These are phyloP conservation scores for Clonostachys solani DNA, from an alignment of 2,329 filamentous ascomycete species.

Conservation along the genomic window DNA sequence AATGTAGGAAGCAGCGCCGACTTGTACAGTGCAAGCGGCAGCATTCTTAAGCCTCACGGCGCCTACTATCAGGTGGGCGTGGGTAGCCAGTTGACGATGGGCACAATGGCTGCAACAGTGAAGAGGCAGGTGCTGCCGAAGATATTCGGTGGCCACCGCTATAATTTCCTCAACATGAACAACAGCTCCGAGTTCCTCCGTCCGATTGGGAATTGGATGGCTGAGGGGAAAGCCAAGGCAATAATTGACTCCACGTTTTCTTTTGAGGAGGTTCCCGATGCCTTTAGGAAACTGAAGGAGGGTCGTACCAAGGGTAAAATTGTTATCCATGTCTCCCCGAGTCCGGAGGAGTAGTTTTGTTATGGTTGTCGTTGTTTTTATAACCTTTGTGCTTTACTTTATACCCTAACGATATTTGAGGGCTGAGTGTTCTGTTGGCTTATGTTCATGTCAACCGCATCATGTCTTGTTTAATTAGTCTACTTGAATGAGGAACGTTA, in stretches of 20 bases:
- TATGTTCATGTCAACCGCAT: too few relatives aligned
- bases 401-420: too few relatives aligned
- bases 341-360: too few relatives aligned
- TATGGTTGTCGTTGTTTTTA: too few relatives aligned
- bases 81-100: slow-evolving; percentile 14
- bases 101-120: background rate
- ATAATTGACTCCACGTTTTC: slow-evolving; percentile 50
- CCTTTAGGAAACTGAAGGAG: slow-evolving; percentile 54
- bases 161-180: slow-evolving; percentile 30
- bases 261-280: slow-evolving; percentile 51
- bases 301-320: slow-evolving; percentile 59
- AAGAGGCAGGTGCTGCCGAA: slow-evolving; percentile 18
- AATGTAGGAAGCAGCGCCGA: slow-evolving; percentile 45
- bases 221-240: slow-evolving; percentile 51
- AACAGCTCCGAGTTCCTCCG: slow-evolving; percentile 38
- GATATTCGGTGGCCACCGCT: slow-evolving; percentile 34
- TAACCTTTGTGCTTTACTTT: too few relatives aligned
- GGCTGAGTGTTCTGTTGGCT: too few relatives aligned
- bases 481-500: too few relatives aligned
- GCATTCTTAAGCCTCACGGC: slow-evolving; percentile 43
- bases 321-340: slow-evolving; percentile 22
- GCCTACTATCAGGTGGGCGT: slow-evolving; percentile 48
- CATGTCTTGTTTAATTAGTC: too few relatives aligned
- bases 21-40: slow-evolving; percentile 46
- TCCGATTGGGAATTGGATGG: slow-evolving; percentile 49